phyloP scores from a whole-genome alignment of 2,329 filamentous ascomycete species.

The Parastagonospora avenae region DNA sequence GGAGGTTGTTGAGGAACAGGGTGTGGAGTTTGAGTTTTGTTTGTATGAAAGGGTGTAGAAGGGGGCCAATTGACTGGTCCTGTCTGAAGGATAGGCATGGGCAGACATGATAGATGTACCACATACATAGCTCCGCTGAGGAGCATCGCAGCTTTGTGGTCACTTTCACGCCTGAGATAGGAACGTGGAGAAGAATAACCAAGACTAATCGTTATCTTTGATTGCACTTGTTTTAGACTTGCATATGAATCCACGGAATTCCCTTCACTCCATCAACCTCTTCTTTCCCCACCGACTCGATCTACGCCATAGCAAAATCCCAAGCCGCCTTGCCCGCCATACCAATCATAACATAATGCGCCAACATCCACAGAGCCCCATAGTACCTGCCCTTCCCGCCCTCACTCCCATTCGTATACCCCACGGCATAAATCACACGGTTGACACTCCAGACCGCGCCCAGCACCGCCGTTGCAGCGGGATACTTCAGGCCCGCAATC shows the following conservation, averaged over 20 bases:
- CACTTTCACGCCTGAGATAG: too few relatives aligned
- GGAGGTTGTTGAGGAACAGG: slow-evolving; percentile 66
- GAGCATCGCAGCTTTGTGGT: too few relatives aligned
- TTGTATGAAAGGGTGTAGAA: slow-evolving; percentile 62
- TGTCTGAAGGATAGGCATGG: background rate
- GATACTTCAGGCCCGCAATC: slow-evolving; percentile 61
- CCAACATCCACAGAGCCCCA: slow-evolving; percentile 42
- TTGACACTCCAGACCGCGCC: slow-evolving; percentile 58
- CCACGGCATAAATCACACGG: slow-evolving; percentile 55
- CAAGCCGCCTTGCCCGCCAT: slow-evolving; percentile 35
- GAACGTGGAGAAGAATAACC: too few relatives aligned
- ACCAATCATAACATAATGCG: slow-evolving; percentile 35
- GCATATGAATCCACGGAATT: too few relatives aligned
- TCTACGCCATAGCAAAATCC: slow-evolving; percentile 24
- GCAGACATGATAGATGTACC: background rate
- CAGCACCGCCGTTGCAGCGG: slow-evolving; percentile 52
- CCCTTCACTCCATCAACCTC: too few relatives aligned
- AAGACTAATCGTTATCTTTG: too few relatives aligned
- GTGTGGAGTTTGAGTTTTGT: slow-evolving; percentile 71
- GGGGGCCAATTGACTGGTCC: background rate
- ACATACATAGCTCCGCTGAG: too few relatives aligned
- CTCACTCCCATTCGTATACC: slow-evolving; percentile 50
- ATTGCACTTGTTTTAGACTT: too few relatives aligned
- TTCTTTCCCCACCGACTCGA: too few relatives aligned
- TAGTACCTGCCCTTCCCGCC: slow-evolving; percentile 53